These are phyloP conservation scores for Fusarium tupiense DNA, from an alignment of 2,329 filamentous ascomycete genomes.

Conservation along the genomic window DNA sequence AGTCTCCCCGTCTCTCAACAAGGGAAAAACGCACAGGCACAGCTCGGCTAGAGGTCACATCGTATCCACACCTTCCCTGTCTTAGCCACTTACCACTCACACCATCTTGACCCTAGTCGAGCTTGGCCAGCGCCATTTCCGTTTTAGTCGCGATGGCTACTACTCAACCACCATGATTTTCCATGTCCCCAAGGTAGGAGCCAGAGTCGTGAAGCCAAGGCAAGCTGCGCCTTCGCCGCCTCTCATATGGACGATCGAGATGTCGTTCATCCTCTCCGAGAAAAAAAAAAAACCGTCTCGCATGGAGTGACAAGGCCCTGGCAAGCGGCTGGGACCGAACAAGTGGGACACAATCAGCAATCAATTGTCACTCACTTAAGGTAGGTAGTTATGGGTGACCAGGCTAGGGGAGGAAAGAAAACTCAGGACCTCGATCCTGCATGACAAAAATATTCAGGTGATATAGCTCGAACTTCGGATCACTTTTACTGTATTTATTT, in stretches of 20 bases:
- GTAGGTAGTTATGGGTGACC: not conserved
- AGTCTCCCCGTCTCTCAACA: slow-evolving; percentile 23
- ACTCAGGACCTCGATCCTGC: no score
- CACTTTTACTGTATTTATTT: no score
- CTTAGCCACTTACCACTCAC: slow-evolving; percentile 34
- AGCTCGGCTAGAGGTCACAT: slow-evolving; percentile 29
- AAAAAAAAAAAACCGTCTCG: not conserved
- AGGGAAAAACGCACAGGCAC: slow-evolving; percentile 37
- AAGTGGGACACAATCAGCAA: slow-evolving; percentile 16
- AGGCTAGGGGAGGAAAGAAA: no score
- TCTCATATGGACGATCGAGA: slow-evolving; percentile 1
- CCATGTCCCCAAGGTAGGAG: not conserved
- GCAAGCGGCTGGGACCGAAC: slow-evolving; percentile 21
- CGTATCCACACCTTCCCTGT: slow-evolving; percentile 27
- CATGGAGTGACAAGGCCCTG: slow-evolving; percentile 6
- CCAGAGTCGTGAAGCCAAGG: not conserved
- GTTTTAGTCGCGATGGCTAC: slow-evolving; percentile 33
- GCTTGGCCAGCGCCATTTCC: slow-evolving; percentile 37
- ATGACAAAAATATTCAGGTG: no score
- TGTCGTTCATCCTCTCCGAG: not conserved
- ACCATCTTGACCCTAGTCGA: slow-evolving; percentile 25
- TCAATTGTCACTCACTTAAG: slow-evolving; percentile 8
- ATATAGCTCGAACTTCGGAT: no score
- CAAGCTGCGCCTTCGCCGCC: not conserved
- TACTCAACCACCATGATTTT: slow-evolving; percentile 36